Base-by-base conservation (phyloP, 768 basidiomycete species). In the Boletus patriciae region DNA sequence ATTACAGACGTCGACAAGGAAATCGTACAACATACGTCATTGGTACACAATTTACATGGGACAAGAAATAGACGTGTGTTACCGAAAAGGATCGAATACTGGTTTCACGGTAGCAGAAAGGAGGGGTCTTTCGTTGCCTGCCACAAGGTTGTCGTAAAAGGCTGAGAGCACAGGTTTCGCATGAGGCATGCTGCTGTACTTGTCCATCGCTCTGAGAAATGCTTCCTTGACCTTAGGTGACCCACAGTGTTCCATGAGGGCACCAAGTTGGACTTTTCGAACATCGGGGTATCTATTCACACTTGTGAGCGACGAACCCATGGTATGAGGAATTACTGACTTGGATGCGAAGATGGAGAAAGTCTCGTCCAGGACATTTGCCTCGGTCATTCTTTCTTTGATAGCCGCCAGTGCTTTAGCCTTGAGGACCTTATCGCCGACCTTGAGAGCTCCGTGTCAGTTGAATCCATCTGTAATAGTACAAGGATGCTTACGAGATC, bases 311-410 rank as follows among this genome's bases (percentile, higher is more conserved):
- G 9, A 21, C 2, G 5, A 6, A 7, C 44, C 18, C 21, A 13
- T 6, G 2, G 5, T 15, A 42, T 23, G 47, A 45, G 13, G 41
- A 27, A 19, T 9, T 38, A 51, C 63, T 45, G 0, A 64, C 66
- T 57, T 64, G 47, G 65, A 67, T n/a, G 70, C 61, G 50, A 70
- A 70, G 23, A 51, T 43, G 18, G 71, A 73, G 41, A 71, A 63
- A 2, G 57, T 43, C 53, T 73, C 71, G 9, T 62, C 57, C 12
- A 70, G 19, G 2, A 69, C 52, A 27, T 73, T 70, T 33, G 6
- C 27, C 37, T 54, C 21, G 10, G 51, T 44, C 55, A 71, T 36
- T 16, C 58, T 54, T 25, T 54, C 49, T 13, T 37, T 38, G 46
- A 70, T 67, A 1, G 65, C 69, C 11, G 50, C 19, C 6, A 69